Percentiles rank a stretch among this genome's conserved stretches.
Evolutionary conservation across 441 rosid genomes (phyloP).

Genomic region (Metrosideros polymorpha): DNA sequence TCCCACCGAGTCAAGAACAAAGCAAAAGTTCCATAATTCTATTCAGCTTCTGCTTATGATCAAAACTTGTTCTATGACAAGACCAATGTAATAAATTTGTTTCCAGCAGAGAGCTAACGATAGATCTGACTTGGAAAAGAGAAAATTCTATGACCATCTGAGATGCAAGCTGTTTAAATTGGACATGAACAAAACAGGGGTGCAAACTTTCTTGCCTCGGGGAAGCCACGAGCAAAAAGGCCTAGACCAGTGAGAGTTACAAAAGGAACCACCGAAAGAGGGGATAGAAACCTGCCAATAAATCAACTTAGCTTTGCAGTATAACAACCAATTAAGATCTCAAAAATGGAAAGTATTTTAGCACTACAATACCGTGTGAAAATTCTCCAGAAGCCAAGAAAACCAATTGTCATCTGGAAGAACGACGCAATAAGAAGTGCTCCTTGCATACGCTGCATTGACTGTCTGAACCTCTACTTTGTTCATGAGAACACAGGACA

Average conservation of each 20-base stretch:
- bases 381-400: constrained; percentile 76
- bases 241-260: constrained; percentile 81
- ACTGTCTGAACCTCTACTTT: constrained; percentile 47
- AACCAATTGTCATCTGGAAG: constrained; percentile 47
- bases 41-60: background rate
- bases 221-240: constrained; percentile 54
- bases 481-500: background rate
- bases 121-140: background rate
- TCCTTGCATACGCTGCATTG: constrained; percentile 70
- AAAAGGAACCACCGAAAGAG: constrained; percentile 70
- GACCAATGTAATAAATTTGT: background rate
- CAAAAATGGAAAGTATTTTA: background rate
- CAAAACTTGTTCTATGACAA: background rate
- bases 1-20: background rate
- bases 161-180: background rate
- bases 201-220: constrained; percentile 31
- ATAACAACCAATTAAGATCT: background rate
- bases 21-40: background rate
- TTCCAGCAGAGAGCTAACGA: background rate
- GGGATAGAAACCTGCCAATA: constrained; percentile 54
- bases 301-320: background rate
- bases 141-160: background rate
- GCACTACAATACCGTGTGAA: constrained; percentile 35
- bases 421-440: constrained; percentile 63
- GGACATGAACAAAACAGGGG: background rate